A percentile compares a stretch with the other conserved stretches of the same genome.
Evolutionary conservation across 1,284 basidiomycete genomes (phyloP).

Genomic region (Phylloporus gajari): DNA sequence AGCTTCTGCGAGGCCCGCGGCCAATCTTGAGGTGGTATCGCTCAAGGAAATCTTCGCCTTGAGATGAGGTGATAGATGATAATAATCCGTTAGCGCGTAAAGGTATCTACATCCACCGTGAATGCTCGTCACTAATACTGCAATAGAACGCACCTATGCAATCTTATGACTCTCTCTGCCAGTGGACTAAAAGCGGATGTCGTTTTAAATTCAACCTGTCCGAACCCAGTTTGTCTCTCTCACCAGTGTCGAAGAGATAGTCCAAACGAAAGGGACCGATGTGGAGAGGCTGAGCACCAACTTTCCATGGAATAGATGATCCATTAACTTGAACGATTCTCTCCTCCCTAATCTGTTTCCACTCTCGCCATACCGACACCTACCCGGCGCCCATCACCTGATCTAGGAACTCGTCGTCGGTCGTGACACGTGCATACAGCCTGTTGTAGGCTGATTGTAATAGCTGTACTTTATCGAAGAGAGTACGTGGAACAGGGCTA

Average conservation of each 20-base stretch:
- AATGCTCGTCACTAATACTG: slow-evolving; percentile 48
- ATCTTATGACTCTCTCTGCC: slow-evolving; percentile 76
- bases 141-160: slow-evolving; percentile 75
- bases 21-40: slow-evolving; percentile 76
- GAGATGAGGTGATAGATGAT: no score
- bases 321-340: slow-evolving; percentile 57
- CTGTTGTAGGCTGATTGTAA: slow-evolving; percentile 87
- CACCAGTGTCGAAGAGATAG: slow-evolving; percentile 85
- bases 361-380: slow-evolving; percentile 91
- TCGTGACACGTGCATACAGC: slow-evolving; percentile 86
- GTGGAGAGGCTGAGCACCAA: slow-evolving; percentile 75
- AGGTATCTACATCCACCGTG: no score
- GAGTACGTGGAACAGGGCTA: slow-evolving; percentile 81
- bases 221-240: slow-evolving; percentile 64
- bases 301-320: background rate
- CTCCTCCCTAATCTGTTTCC: slow-evolving; percentile 78
- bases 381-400: slow-evolving; percentile 78
- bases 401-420: slow-evolving; percentile 85
- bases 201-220: slow-evolving; percentile 99
- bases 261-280: slow-evolving; percentile 96
- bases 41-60: no score
- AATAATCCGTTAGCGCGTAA: no score
- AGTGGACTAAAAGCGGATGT: slow-evolving; percentile 91
- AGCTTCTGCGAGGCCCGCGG: slow-evolving; percentile 80
- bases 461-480: slow-evolving; percentile 74